phyloP scores from a whole-genome alignment of 148 eudicot genomes.

The Arbutus unedo region DNA sequence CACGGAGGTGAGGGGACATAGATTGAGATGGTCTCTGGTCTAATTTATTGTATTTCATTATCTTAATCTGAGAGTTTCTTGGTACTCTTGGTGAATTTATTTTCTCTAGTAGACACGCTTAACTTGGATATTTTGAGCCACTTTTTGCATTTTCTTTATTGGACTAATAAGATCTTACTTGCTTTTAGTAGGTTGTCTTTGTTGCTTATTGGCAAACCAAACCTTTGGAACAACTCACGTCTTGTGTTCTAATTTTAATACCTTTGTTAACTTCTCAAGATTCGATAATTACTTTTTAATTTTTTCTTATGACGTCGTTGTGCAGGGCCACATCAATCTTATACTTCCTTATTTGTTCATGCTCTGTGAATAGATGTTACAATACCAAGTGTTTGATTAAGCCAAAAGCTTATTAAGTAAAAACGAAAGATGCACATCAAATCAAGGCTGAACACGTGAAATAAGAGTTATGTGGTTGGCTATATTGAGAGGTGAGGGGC shows the following conservation, averaged over 20 bases:
- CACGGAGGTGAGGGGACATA: conserved; percentile 64
- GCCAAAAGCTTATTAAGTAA: not conserved
- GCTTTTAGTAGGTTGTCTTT: not conserved
- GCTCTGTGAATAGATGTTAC: not conserved
- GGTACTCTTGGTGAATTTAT: not conserved
- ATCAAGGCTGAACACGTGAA: not conserved
- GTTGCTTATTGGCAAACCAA: not conserved
- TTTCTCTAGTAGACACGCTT: conserved; percentile 1
- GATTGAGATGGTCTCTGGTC: not conserved
- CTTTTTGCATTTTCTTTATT: not conserved
- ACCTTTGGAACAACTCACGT: not conserved
- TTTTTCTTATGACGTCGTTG: not conserved
- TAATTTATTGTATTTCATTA: conserved; percentile 4
- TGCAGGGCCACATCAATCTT: not conserved
- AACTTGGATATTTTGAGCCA: not conserved
- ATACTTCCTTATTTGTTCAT: no score
- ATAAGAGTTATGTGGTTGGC: not conserved
- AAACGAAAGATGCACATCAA: not conserved
- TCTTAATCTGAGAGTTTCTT: not conserved
- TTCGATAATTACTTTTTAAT: not conserved
- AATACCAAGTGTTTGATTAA: not conserved
- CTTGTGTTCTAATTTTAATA: not conserved
- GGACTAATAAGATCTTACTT: not conserved
- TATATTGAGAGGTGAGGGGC: not conserved
- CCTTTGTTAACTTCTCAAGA: not conserved